Base-by-base conservation (phyloP, 306 rosid genomes). In the Amphicarpaea edgeworthii region DNA sequence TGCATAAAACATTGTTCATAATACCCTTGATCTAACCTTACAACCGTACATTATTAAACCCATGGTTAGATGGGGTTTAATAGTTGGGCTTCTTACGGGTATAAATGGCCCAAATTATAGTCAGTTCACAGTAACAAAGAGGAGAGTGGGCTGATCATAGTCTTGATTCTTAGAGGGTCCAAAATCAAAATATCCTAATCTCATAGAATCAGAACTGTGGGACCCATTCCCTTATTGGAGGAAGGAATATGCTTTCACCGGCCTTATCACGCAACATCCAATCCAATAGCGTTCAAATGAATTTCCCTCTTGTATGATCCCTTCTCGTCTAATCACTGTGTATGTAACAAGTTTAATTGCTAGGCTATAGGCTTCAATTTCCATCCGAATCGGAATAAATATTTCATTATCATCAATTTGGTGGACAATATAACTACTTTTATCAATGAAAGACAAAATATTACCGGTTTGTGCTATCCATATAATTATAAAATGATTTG, bases 221-320 rank as follows among this genome's bases (percentile, higher is more conserved):
- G 12, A 51, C 26, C 58, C 58, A 51, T 32, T 32, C 3, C 34
- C 14, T 15, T 19, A 40, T 64, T 42, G 37, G 30, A 38, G 54
- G 71, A 21, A 38, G 54, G 71, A 21, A 42, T 21, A 66, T 64
- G 11, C 65, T 12, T 51, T 51, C 68, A 63, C 78, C 78, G 41
- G 2, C 78, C 83, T 51, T 63, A 51, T 79, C 78, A 62, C n/a
- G 20, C 19, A 51, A 46, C 17, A 15, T 21, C 79, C 75, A 43
- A n/a, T n/a, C n/a, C n/a, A 41, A 32, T 78, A 24, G 50, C 6
- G 54, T 45, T 19, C 37, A 15, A 73, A 58, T 61, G 23, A 37
- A 64, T 63, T 72, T 41, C 24, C 42, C 60, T 51, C 53, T 62
- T 30, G 43, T 16, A 19, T 53, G 4, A 2, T 61, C 70, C 46